Evolutionary conservation across 73 alveolate species (phyloP).

Genomic region (Paramecium primaurelia): DNA sequence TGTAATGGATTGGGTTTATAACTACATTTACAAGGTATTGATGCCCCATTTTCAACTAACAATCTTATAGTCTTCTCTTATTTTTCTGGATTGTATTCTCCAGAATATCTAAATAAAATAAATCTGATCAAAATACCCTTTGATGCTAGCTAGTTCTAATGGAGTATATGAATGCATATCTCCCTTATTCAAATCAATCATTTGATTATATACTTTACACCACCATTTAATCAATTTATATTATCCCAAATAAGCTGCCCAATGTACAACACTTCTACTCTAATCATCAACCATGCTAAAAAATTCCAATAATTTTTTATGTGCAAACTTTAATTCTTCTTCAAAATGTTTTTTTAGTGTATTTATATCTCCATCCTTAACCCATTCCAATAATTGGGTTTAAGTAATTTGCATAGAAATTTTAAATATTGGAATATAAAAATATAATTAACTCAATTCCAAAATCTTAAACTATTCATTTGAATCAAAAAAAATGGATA

Average conservation of each 20-base stretch:
- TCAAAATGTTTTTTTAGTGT: not conserved
- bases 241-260: conserved; percentile 34
- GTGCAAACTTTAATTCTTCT: not conserved
- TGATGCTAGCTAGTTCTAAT: not conserved
- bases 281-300: conserved; percentile 22
- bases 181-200: conserved; percentile 12
- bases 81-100: not conserved
- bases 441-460: not conserved
- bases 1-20: conserved; percentile 25
- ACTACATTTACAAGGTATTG: not conserved
- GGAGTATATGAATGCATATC: conserved; percentile 35
- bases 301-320: not conserved
- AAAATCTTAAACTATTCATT: not conserved
- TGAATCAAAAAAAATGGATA: not conserved
- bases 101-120: not conserved
- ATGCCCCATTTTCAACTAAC: not conserved
- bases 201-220: not conserved
- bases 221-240: conserved; percentile 20
- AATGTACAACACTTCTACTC: not conserved
- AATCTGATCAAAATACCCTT: not conserved
- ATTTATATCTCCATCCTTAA: conserved; percentile 3
- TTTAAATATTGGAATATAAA: not conserved
- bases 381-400: conserved; percentile 39
- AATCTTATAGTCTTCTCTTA: not conserved
- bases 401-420: conserved; percentile 12